Evolutionary conservation across 1,139 yeast genomes (phyloP), one percentile per base, ranked within the genome.

Genomic region (Spathaspora sp.): DNA sequence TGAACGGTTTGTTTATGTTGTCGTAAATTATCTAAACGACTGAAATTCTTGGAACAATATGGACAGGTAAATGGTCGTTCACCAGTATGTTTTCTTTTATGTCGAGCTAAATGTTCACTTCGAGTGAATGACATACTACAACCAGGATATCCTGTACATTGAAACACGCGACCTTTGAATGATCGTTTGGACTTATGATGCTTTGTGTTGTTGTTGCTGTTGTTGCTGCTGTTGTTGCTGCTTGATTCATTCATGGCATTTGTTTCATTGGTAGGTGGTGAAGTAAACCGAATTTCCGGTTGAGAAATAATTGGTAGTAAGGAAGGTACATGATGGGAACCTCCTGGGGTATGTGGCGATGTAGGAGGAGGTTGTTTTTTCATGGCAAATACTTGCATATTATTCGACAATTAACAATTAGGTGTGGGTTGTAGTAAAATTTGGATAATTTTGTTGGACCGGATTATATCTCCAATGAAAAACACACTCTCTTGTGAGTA

Each of bases 1-100:
- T 90, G 97, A 11, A 90, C 97, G 0, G 97, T 88, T 60, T 89
- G 96, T 52, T 86, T 86, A 65, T 91, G 97, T 66, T 91, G 98
- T 48, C 97, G 79, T 52, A 91, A 73, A 61, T 91, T 91, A 65
- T 91, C 98, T 52, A 89, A 70, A 42, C 97, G 75, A 25, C 93
- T 84, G 61, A 91, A 91, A 59, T 84, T 80, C 57, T 90, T 83
- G 39, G 82, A 75, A 65, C 98, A 91, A 58, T 76, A 81, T 43
- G 87, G 87, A 64, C 98, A 91, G 47, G 89, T 82, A 63, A 89
- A 91, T 1, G 98, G 98, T 47, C 96, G 75, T 64, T 91, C 98
- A 39, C 97, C 98, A 1, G 97, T 90, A 63, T 90, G 98, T 60
- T 90, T 91, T 44, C 97, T 72, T 45, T 89, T 86, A 68, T 90